phyloP scores from a whole-genome alignment of 1,284 basidiomycete species.

The Marasmius sp. region DNA sequence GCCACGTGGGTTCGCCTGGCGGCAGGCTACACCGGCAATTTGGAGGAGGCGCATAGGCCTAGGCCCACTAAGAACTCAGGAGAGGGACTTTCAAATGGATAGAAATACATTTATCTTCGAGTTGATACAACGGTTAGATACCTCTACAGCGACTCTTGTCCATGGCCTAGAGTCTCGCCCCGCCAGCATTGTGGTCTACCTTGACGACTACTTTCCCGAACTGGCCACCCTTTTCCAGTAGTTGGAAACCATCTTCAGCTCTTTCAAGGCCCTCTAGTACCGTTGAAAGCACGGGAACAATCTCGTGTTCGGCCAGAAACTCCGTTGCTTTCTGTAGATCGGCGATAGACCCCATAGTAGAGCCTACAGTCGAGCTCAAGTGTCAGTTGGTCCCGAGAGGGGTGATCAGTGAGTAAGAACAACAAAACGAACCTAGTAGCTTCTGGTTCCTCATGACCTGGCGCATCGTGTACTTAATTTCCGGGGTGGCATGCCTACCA shows the following conservation, averaged over 20 bases:
- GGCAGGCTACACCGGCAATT: no score
- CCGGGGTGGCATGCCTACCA: slow-evolving; percentile 63
- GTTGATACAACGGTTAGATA: background rate
- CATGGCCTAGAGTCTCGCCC: background rate
- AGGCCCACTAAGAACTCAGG: background rate
- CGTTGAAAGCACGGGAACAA: slow-evolving; percentile 75
- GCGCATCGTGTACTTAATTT: slow-evolving; percentile 74
- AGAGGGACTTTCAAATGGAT: background rate
- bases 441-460: slow-evolving; percentile 79
- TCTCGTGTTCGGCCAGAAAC: slow-evolving; percentile 68
- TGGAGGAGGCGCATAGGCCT: no score
- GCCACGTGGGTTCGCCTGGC: no score
- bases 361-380: slow-evolving; percentile 42
- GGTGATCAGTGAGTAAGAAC: background rate
- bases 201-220: slow-evolving; percentile 72
- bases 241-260: slow-evolving; percentile 71
- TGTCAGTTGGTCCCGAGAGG: background rate
- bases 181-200: background rate
- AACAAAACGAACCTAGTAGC: slow-evolving; percentile 57
- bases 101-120: background rate
- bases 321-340: slow-evolving; percentile 74
- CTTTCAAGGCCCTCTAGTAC: slow-evolving; percentile 69
- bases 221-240: slow-evolving; percentile 60
- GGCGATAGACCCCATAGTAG: slow-evolving; percentile 82
- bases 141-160: background rate